Percentiles rank a stretch among this genome's conserved stretches.
Evolutionary conservation across 2,329 filamentous ascomycete genomes (phyloP).

Genomic region (Xylaria sp.): DNA sequence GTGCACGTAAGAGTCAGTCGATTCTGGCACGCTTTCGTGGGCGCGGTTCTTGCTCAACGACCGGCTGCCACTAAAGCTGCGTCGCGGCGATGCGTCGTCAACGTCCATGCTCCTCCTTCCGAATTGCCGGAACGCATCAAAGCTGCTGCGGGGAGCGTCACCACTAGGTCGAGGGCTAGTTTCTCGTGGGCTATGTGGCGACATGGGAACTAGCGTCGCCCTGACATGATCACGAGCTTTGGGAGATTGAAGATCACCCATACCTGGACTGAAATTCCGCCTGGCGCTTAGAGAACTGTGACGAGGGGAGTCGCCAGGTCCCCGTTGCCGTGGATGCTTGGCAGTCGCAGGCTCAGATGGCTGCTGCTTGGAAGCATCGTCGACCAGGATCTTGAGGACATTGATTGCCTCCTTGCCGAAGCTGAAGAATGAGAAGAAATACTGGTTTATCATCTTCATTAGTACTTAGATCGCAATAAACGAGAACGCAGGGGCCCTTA

Average conservation of each 20-base stretch:
- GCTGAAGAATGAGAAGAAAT: constrained; percentile 96
- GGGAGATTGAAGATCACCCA: constrained; percentile 38
- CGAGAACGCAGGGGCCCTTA: constrained; percentile 41
- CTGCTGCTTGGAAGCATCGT: constrained; percentile 59
- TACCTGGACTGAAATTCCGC: constrained; percentile 10
- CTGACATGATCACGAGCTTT: constrained; percentile 60
- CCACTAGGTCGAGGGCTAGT: constrained; percentile 58
- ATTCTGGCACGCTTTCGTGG: constrained; percentile 53
- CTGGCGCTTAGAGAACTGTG: constrained; percentile 21
- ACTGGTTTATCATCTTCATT: constrained; percentile 62
- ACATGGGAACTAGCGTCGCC: constrained; percentile 61
- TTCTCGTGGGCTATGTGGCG: constrained; percentile 45
- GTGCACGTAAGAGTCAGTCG: constrained; percentile 75
- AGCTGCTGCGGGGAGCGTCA: constrained; percentile 56
- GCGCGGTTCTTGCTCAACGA: constrained; percentile 53
- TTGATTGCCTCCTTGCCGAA: constrained; percentile 82
- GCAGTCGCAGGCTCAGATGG: constrained; percentile 38
- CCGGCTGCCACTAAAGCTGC: constrained; percentile 66
- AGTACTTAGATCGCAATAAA: constrained; percentile 21
- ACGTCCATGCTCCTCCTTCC: constrained; percentile 57
- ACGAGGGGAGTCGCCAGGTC: constrained; percentile 6
- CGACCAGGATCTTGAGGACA: constrained; percentile 73
- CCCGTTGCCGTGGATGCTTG: constrained; percentile 6
- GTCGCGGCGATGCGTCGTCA: constrained; percentile 50
- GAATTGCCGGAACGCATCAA: constrained; percentile 54